Percentiles rank a stretch among this genome's conserved stretches.
phyloP scores from a whole-genome alignment of 2,329 filamentous ascomycete species.

The Aspergillus versicolor region DNA sequence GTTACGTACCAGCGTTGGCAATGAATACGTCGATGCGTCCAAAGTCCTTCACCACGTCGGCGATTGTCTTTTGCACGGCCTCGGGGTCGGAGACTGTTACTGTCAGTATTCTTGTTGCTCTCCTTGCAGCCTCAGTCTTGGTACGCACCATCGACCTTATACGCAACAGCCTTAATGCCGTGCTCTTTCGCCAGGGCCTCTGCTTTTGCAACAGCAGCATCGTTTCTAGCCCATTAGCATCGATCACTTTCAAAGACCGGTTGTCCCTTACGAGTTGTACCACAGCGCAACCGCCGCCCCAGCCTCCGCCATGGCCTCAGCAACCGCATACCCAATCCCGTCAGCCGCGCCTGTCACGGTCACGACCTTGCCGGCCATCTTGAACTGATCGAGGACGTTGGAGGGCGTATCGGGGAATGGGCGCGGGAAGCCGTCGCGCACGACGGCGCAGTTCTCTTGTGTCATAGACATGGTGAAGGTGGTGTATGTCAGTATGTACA shows the following conservation, averaged over 20 bases:
- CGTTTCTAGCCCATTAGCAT: conserved; percentile 23
- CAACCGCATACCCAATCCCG: conserved; percentile 47
- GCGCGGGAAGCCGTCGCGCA: conserved; percentile 37
- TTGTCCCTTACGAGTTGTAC: conserved; percentile 37
- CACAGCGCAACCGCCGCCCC: conserved; percentile 43
- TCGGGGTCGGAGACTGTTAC: conserved; percentile 38
- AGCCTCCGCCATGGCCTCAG: conserved; percentile 50
- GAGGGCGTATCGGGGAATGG: conserved; percentile 40
- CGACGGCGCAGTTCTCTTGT: conserved; percentile 28
- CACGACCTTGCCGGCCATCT: conserved; percentile 40
- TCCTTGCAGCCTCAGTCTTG: too few relatives aligned
- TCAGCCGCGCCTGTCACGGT: conserved; percentile 49
- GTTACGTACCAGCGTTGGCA: conserved; percentile 41
- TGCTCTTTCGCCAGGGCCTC: conserved; percentile 34
- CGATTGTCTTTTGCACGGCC: conserved; percentile 35
- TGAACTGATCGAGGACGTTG: conserved; percentile 49
- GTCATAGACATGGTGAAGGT: conserved; percentile 41
- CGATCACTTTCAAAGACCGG: too few relatives aligned
- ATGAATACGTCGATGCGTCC: conserved; percentile 46
- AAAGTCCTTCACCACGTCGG: conserved; percentile 40
- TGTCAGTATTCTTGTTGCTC: background rate
- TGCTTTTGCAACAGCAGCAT: conserved; percentile 37
- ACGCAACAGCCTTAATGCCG: conserved; percentile 40
- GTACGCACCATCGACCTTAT: conserved; percentile 40
- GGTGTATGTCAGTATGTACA: background rate